Base-by-base conservation (phyloP, 768 basidiomycete species). In the Arthromyces matolae region DNA sequence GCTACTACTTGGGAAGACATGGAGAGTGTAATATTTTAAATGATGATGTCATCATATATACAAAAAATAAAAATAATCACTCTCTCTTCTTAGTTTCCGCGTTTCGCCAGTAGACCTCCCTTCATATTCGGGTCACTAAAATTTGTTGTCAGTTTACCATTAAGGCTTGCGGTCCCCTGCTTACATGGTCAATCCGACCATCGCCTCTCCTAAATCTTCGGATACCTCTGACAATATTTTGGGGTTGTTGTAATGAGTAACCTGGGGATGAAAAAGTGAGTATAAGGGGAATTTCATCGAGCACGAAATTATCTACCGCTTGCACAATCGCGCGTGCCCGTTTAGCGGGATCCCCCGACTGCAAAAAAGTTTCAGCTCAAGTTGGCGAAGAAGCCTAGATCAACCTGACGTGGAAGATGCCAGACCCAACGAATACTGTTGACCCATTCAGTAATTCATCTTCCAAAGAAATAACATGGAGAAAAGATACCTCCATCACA, bases 271-370 rank as follows among this genome's bases (percentile, higher is more conserved):
- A n/a, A n/a, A n/a, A n/a, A n/a, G n/a, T n/a, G n/a, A n/a, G n/a
- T n/a, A n/a, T n/a, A n/a, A n/a, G n/a, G n/a, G n/a, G n/a, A n/a
- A 45, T 29, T 47, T 40, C 16, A 28, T 7, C 32, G n/a, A 28
- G 8, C 31, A 34, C 35, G n/a, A 42, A 29, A 49, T 50, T 27
- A 49, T 56, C 14, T 59, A 94, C 93, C 32, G 96, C 91, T 71
- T 97, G 93, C 20, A 99, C 96, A 57, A 98, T 94, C 7, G 96
- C 94, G 41, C 84, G 83, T 5, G 96, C 96, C 41, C 93, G 83
- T 66, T 93, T 94, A 33, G 86, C 91, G 18, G 96, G 93, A 63
- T 98, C 87, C 40, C 86, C 90, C 35, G 93, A 93, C 84, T 94
- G 51, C 16, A 28, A 22, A 37, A 22, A 44, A 45, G 24, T 42